A percentile compares a stretch with the other conserved stretches of the same genome.
Conservation (phyloP, 495 filamentous ascomycete genomes). For the Daldinia childiae region DNA sequence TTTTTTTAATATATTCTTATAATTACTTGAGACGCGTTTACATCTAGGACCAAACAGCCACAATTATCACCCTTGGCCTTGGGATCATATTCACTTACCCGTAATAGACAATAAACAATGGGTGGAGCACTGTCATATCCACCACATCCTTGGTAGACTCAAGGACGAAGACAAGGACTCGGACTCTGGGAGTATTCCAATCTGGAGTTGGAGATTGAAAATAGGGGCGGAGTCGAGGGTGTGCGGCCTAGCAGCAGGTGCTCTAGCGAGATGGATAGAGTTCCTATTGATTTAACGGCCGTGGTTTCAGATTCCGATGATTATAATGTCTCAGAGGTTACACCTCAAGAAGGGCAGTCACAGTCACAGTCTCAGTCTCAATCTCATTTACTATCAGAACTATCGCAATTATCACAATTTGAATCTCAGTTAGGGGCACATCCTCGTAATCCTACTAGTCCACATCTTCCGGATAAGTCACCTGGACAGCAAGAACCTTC, state of each 20-base stretch:
- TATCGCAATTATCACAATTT: background rate
- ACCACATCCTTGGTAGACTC: conserved; percentile 13
- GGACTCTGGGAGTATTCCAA: background rate
- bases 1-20: conserved; percentile 3
- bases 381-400: conserved; percentile 10
- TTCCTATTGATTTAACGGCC: conserved; percentile 18
- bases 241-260: conserved; percentile 2
- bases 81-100: background rate
- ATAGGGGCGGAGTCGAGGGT: background rate
- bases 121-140: conserved; percentile 1
- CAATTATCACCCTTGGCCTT: conserved; percentile 5
- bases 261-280: conserved; percentile 6
- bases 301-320: conserved; percentile 39
- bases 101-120: conserved; percentile 4
- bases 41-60: background rate
- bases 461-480: conserved; percentile 3
- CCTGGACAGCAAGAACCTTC: conserved; percentile 14
- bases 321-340: conserved; percentile 2
- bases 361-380: conserved; percentile 13
- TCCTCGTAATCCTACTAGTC: conserved; percentile 24
- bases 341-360: conserved; percentile 18
- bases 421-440: conserved; percentile 24
- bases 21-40: conserved; percentile 11
- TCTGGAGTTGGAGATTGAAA: background rate
- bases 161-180: conserved; percentile 2